These are phyloP conservation scores for Claviceps pusilla DNA, from an alignment of 2,329 filamentous ascomycete species.

Conservation along the genomic window DNA sequence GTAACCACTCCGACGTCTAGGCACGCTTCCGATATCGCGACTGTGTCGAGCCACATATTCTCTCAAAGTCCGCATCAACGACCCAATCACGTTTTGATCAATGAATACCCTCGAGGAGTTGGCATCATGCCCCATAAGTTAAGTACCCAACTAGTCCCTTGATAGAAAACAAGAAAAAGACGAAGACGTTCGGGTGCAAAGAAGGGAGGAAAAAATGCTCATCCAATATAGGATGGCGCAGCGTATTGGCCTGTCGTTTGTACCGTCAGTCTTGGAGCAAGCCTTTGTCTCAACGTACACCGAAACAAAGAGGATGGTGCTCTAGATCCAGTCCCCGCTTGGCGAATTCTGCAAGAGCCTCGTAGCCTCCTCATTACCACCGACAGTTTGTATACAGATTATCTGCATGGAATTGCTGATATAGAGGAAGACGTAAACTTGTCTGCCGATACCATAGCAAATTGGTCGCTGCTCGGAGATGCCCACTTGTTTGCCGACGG, in stretches of 20 bases:
- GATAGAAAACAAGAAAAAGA: no score
- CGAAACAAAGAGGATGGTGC: slow-evolving; percentile 46
- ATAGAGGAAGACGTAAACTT: slow-evolving; percentile 52
- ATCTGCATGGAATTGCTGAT: slow-evolving; percentile 61
- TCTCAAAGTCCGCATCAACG: slow-evolving; percentile 52
- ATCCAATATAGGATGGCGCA: slow-evolving; percentile 48
- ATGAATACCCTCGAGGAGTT: slow-evolving; percentile 75
- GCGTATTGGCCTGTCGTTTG: slow-evolving; percentile 82
- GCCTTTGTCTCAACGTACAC: slow-evolving; percentile 65
- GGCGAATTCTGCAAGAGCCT: slow-evolving; percentile 65
- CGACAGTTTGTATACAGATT: slow-evolving; percentile 50
- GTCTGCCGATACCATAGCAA: slow-evolving; percentile 45
- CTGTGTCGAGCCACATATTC: slow-evolving; percentile 30
- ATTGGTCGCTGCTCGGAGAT: slow-evolving; percentile 53
- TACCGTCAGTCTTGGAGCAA: slow-evolving; percentile 71
- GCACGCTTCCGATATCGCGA: background rate
- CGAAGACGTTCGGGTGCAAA: background rate
- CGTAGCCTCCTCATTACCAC: slow-evolving; percentile 65
- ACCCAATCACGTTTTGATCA: slow-evolving; percentile 86
- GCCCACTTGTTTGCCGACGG: slow-evolving; percentile 32
- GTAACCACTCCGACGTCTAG: slow-evolving; percentile 2
- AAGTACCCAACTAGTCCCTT: slow-evolving; percentile 14
- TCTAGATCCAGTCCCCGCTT: slow-evolving; percentile 33
- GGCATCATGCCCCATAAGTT: slow-evolving; percentile 94
- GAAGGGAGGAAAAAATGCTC: slow-evolving; percentile 14